Base-by-base conservation (phyloP, 352 stramenopile species). In the Phytophthora agathidicida region DNA sequence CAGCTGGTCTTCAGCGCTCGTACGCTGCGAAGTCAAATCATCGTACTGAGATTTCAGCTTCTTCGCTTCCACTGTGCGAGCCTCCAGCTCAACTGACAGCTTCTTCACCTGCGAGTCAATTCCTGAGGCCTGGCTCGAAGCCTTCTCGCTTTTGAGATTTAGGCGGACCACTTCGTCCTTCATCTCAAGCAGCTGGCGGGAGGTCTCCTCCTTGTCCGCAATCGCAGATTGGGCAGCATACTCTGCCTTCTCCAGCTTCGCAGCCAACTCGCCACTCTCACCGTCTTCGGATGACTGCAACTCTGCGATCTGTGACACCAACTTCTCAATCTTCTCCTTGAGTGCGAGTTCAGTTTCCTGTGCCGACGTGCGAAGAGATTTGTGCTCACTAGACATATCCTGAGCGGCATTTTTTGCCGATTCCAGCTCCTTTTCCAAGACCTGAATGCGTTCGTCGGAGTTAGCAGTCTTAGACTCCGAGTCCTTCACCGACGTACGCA, bases 131-230 rank as follows among this genome's bases (percentile, higher is more conserved):
- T 73, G 41, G 45, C 74, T 68, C 0, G 50, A 17, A 24, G 65
- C 69, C 24, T 77, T 76, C 35, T 87, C 64, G 3, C 33, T 63
- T 28, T 81, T 44, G 3, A 85, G 57, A 50, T 82, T 77, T 7
- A 82, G 45, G 0, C 65, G 36, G 5, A 80, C 38, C n/a, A 89
- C 54, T 30, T 88, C 63, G 23, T 86, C 75, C 68, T 90, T 83
- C 24, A 90, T 70, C 17, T 61, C 49, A 3, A 49, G 62, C 20
- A 90, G 28, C 20, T 77, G 59, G 24, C 59, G 54, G 2, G 30
- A 35, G 7, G 63, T n/a, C 10, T 77, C 65, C 10, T 82, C 60
- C 52, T 84, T 89, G 11, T 87, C 82, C 0, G 41, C 49, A 20
- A 63, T 23, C 28, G 57, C 56, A 47, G 43, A 38, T 57, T 67